These are phyloP conservation scores for Cucurbita pepo DNA, from an alignment of 306 rosid species.

Conservation along the genomic window DNA sequence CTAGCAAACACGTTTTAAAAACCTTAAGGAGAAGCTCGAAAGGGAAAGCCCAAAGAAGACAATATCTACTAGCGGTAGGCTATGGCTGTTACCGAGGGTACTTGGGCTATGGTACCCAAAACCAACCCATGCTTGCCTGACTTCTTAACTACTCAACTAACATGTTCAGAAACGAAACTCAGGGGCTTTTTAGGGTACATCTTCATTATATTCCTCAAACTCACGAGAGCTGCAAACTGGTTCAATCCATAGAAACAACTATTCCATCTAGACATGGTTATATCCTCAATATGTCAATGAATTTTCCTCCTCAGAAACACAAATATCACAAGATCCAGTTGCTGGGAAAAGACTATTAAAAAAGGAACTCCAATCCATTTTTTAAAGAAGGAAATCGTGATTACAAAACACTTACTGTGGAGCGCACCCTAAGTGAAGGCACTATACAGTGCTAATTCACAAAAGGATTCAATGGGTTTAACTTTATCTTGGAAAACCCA, in stretches of 20 bases:
- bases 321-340: not conserved
- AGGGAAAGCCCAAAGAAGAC: too few species aligned
- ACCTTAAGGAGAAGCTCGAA: too few species aligned
- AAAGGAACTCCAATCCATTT: not conserved
- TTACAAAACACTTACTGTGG: not conserved
- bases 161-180: too few species aligned
- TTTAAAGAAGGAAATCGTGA: not conserved
- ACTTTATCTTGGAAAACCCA: not conserved
- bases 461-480: not conserved
- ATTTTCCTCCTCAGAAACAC: not conserved
- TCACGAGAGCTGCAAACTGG: not conserved
- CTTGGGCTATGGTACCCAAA: too few species aligned
- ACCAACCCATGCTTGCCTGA: too few species aligned
- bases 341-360: not conserved
- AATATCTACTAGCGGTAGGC: too few species aligned
- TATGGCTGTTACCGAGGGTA: too few species aligned
- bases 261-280: not conserved
- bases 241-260: not conserved
- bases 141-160: too few species aligned
- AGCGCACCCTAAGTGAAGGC: not conserved
- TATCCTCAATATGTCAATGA: not conserved
- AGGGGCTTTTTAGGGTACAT: not conserved
- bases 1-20: too few species aligned
- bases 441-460: not conserved
- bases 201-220: not conserved